Conservation (phyloP, 208 protist species). For the Acanthamoeba triangularis region DNA sequence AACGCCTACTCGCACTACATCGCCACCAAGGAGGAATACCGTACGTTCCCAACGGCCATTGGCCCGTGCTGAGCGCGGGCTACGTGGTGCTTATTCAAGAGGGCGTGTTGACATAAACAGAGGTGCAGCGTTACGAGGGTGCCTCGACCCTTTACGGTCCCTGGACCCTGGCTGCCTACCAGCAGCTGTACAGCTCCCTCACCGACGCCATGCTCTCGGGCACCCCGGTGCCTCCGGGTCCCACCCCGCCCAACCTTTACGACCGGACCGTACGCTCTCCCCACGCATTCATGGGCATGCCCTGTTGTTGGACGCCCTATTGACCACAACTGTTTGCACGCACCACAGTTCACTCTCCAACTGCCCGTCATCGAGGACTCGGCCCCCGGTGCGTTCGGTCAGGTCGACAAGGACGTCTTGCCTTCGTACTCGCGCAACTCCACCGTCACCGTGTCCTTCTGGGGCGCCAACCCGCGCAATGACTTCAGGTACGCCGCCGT, state of each 20-base stretch:
- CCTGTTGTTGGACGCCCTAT: background rate
- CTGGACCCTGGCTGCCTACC: constrained; percentile 82
- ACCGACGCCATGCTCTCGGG: constrained; percentile 72
- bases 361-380: constrained; percentile 74
- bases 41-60: background rate
- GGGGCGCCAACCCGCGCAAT: constrained; percentile 85
- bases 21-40: constrained; percentile 80
- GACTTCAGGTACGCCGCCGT: constrained; percentile 69
- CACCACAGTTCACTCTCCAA: constrained; percentile 68
- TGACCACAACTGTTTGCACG: background rate
- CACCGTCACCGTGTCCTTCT: constrained; percentile 81
- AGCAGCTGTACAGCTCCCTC: constrained; percentile 81
- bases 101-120: background rate
- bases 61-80: background rate
- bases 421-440: constrained; percentile 56
- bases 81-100: background rate
- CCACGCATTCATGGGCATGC: background rate
- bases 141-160: constrained; percentile 88
- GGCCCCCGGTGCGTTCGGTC: constrained; percentile 81
- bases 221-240: constrained; percentile 23
- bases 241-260: constrained; percentile 79
- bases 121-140: constrained; percentile 85
- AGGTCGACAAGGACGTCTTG: constrained; percentile 70
- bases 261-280: constrained; percentile 68
- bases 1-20: constrained; percentile 79